These are phyloP conservation scores for Endogone sp. DNA, from an alignment of 192 early-diverging fungal genomes.

Conservation along the genomic window DNA sequence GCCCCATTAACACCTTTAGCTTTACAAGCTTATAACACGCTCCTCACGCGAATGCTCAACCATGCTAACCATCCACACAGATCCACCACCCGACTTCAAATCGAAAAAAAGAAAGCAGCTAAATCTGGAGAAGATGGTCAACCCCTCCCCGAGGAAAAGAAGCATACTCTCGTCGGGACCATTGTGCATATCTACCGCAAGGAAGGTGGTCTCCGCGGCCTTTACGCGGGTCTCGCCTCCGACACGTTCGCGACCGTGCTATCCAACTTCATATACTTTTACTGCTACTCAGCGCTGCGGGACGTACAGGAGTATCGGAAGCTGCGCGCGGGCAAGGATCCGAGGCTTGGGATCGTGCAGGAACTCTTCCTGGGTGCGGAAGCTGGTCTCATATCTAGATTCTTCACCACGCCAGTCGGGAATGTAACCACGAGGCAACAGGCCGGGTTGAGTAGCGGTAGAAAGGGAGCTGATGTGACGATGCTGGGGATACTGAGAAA, in stretches of 20 bases:
- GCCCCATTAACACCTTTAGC: not conserved
- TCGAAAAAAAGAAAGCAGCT: constrained; percentile 6
- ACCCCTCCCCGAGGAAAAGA: not conserved
- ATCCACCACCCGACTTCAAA: constrained; percentile 25
- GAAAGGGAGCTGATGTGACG: constrained; percentile 8
- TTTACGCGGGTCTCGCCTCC: constrained; percentile 40
- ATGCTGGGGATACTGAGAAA: constrained; percentile 25
- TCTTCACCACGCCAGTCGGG: constrained; percentile 46
- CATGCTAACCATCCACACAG: not conserved
- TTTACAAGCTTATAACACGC: not conserved
- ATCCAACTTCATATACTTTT: constrained; percentile 49
- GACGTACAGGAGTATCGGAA: constrained; percentile 40
- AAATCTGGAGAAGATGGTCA: not conserved
- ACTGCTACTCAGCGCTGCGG: constrained; percentile 41
- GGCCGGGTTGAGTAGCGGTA: constrained; percentile 1
- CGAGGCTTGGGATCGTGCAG: constrained; percentile 34
- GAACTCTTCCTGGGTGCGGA: constrained; percentile 48
- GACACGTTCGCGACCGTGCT: constrained; percentile 46
- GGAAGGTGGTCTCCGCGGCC: constrained; percentile 37
- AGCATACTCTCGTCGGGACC: constrained; percentile 6
- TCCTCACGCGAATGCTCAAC: too few species aligned
- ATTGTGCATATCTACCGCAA: constrained; percentile 16
- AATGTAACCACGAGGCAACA: constrained; percentile 46
- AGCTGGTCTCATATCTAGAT: constrained; percentile 39
- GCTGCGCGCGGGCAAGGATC: constrained; percentile 16